phyloP scores from a whole-genome alignment of 805 yeast species.

The Candida boidinii region DNA sequence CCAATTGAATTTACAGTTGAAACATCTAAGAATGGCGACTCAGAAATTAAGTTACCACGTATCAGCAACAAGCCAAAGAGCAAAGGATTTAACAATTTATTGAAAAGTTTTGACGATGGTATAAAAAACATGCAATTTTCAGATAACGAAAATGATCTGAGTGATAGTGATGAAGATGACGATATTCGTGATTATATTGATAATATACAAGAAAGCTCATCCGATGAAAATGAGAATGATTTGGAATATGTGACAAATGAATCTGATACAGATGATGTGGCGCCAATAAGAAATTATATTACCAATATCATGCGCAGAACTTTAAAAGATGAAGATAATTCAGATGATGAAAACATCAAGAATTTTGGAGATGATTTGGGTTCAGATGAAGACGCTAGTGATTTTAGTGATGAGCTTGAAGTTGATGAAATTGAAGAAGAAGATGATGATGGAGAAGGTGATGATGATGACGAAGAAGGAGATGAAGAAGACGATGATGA shows the following conservation, averaged over 20 bases:
- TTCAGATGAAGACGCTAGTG: constrained; percentile 7
- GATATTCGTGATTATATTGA: constrained; percentile 10
- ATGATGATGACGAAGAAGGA: constrained; percentile 3
- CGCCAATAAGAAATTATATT: constrained; percentile 35
- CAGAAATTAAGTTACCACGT: no score
- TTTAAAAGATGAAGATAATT: constrained; percentile 11
- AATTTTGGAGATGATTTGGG: constrained; percentile 6
- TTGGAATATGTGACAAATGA: neutral
- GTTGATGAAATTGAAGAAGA: constrained; percentile 13
- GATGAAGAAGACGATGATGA: constrained; percentile 7
- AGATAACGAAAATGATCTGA: constrained; percentile 2
- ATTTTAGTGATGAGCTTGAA: constrained; percentile 12
- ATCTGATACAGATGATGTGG: neutral
- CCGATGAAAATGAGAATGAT: neutral
- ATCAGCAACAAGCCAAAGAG: no score
- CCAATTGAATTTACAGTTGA: no score
- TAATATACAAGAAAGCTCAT: constrained; percentile 1
- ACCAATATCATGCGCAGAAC: constrained; percentile 26
- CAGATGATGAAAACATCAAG: constrained; percentile 12
- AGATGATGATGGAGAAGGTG: constrained; percentile 5
- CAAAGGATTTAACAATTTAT: no score
- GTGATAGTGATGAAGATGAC: constrained; percentile 5
- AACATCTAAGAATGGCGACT: no score
- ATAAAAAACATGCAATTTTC: no score
- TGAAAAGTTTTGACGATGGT: no score